Evolutionary conservation across 176 grass and related monocot species (phyloP), one percentile per base, ranked within the genome.

Genomic region (Chloris gayana): DNA sequence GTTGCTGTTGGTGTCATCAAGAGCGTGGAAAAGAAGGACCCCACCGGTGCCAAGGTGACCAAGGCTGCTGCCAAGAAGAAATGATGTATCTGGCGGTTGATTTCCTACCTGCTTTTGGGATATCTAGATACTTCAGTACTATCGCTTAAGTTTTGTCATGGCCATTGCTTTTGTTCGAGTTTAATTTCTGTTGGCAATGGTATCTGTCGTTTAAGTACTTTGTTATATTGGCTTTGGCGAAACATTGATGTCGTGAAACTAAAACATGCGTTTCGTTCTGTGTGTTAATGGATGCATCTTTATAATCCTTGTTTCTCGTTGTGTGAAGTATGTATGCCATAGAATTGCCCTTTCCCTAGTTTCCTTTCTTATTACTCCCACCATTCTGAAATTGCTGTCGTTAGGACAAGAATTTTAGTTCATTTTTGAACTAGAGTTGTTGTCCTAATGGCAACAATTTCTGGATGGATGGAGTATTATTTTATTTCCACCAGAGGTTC

Each of bases 51-150:
- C 46, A 97, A 97, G 91, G 69, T 97, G 7, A 97, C 91, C 77
- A 93, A 97, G 91, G 91, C 94, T 70, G 91, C 94, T 11, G 81
- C 77, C 38, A 97, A 97, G 91, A 97, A 97, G 91, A 97, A 97
- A 66, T 97, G 89, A 97, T 22, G 2, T 33, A 5, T 14, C 49
- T 73, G 71, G 27, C 34, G 70, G 50, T 56, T 37, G 18, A 15
- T 57, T 24, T 13, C 3, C 2, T 14, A 0, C 7, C 22, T 26
- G 21, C 22, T 39, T 57, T 58, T 38, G 50, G 0, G 1, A 53
- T 14, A 74, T 12, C 11, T 58, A 38, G 11, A 15, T 56, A 22
- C 18, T 30, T 75, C n/a, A 39, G 0, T 57, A 57, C 6, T 21
- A 14, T 37, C 10, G 0, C 11, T 0, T 56, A 56, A 57, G 18